Base-by-base conservation (phyloP, 768 basidiomycete species). In the Russula brevipes region DNA sequence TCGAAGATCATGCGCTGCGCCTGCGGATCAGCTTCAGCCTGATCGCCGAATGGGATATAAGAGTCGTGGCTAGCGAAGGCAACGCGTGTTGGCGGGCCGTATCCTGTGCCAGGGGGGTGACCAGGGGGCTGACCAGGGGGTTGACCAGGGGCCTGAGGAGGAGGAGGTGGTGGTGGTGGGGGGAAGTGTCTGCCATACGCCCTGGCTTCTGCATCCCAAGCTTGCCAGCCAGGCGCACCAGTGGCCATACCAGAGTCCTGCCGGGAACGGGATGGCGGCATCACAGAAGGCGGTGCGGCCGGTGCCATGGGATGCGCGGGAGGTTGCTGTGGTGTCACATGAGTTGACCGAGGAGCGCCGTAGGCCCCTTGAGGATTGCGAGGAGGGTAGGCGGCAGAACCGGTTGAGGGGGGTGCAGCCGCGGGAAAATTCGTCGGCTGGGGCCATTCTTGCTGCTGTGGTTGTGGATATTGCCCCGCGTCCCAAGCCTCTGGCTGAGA, bases 121-220 rank as follows among this genome's bases (percentile, higher is more conserved):
- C 24, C 24, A 24, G 24, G 24, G 24, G 24, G 24, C 24, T 24
- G 24, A 24, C 24, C 24, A 24, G 24, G 24, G 24, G 24, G 24
- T 24, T 24, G 24, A 24, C 24, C 24, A 24, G 24, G 24, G 24
- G 24, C 1, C 24, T 24, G 24, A 24, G 24, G 24, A 24, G 53
- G 11, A 4, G 24, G 63, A 31, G 50, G 38, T 6, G n/a, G 64
- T 10, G 56, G 11, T 0, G 67, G 38, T 1, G 30, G 36, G 11
- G 41, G 24, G 7, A n/a, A 4, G 5, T 57, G 61, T 59, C 30
- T 54, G 3, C 54, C 51, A 41, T 61, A 56, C 2, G 65, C 60
- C 10, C 51, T 54, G 16, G 65, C 67, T 44, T 68, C 67, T 51
- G 54, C 54, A 1, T 39, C 36, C 67, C 67, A 68, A 10, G n/a